These are phyloP conservation scores for Periconia digitata DNA, from an alignment of 2,329 filamentous ascomycete genomes.

Conservation along the genomic window DNA sequence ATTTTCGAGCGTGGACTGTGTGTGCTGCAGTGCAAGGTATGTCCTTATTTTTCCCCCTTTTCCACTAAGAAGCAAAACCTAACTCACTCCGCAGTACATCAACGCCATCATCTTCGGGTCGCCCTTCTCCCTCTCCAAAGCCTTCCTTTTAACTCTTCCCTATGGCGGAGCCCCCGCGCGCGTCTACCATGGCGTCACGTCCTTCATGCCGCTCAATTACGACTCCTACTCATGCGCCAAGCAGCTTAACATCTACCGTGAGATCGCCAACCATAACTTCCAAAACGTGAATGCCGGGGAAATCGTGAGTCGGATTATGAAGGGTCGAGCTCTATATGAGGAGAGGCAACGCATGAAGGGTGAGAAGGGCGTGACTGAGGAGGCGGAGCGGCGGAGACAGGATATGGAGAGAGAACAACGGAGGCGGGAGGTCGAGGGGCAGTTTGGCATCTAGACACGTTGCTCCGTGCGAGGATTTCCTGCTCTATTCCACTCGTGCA, in stretches of 20 bases:
- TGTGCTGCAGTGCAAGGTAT: conserved; percentile 88
- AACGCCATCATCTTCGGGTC: conserved; percentile 86
- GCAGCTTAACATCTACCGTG: conserved; percentile 77
- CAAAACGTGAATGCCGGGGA: conserved; percentile 87
- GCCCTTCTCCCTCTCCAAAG: conserved; percentile 79
- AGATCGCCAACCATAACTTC: conserved; percentile 77
- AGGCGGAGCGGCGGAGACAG: conserved; percentile 43
- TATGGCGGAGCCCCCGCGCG: conserved; percentile 65
- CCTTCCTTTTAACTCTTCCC: conserved; percentile 74
- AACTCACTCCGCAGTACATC: conserved; percentile 64
- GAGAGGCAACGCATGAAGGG: conserved; percentile 89
- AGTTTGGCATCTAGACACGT: conserved; percentile 34
- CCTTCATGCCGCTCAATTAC: conserved; percentile 71
- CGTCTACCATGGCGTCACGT: conserved; percentile 95
- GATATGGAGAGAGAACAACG: conserved; percentile 40
- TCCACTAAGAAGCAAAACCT: conserved; percentile 1
- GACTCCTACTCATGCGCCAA: conserved; percentile 74
- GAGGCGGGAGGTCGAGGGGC: conserved; percentile 43
- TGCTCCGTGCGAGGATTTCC: not conserved
- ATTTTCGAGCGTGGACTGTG: conserved; percentile 95
- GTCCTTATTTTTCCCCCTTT: not conserved
- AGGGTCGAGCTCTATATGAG: conserved; percentile 84
- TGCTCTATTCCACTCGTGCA: no score
- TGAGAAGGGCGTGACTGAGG: conserved; percentile 78
- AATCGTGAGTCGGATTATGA: conserved; percentile 89